Conservation (phyloP, 2,329 filamentous ascomycete species). For the Beauveria rudraprayagi region DNA sequence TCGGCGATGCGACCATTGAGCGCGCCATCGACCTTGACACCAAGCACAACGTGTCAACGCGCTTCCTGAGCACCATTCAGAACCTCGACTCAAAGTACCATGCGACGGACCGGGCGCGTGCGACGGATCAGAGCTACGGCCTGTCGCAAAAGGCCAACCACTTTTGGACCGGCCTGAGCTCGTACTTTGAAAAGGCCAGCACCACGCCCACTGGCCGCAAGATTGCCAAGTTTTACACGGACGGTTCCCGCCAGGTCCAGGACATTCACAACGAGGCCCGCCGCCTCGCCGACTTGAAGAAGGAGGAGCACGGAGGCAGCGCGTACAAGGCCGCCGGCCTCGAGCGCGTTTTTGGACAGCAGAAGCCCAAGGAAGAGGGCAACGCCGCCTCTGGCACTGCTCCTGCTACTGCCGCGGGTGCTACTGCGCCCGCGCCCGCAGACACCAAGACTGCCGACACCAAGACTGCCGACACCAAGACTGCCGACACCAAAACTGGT, state of each 20-base stretch:
- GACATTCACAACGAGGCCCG: constrained; percentile 91
- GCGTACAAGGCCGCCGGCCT: constrained; percentile 52
- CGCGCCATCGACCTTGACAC: constrained; percentile 80
- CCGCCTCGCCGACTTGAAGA: constrained; percentile 83
- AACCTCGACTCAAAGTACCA: constrained; percentile 80
- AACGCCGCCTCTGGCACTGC: constrained; percentile 15
- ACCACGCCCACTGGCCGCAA: constrained; percentile 83
- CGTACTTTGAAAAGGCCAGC: constrained; percentile 91
- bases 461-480: constrained; percentile 9
- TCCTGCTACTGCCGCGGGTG: constrained; percentile 7
- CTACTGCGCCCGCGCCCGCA: not conserved
- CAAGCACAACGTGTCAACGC: constrained; percentile 75
- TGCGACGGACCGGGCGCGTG: constrained; percentile 77
- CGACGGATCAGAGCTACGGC: constrained; percentile 76
- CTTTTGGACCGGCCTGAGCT: constrained; percentile 58
- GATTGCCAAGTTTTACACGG: constrained; percentile 78
- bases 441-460: constrained; percentile 8
- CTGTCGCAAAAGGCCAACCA: constrained; percentile 65
- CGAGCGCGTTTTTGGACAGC: constrained; percentile 49
- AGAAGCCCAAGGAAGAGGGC: constrained; percentile 36
- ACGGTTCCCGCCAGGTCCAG: constrained; percentile 78
- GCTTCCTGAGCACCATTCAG: constrained; percentile 69
- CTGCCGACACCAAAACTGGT: constrained; percentile 13
- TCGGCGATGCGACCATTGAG: constrained; percentile 69
- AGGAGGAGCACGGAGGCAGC: constrained; percentile 50